phyloP scores from a whole-genome alignment of 2,329 filamentous ascomycete genomes.

The Alternaria burnsii region DNA sequence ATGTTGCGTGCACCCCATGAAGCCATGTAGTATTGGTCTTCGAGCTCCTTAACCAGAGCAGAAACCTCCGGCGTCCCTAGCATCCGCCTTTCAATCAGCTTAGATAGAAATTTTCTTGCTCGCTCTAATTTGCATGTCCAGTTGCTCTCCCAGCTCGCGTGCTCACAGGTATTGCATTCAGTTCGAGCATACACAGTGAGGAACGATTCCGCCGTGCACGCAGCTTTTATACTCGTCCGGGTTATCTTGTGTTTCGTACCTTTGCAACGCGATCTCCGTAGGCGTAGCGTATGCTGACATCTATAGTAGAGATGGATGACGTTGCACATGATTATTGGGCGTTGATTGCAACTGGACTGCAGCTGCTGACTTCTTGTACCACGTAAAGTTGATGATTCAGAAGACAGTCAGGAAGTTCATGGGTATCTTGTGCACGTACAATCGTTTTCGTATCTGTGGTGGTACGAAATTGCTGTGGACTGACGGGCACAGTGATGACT shows the following conservation, averaged over 20 bases:
- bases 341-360: no score
- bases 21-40: constrained; percentile 11
- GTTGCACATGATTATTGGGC: constrained; percentile 49
- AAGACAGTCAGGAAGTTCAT: no score
- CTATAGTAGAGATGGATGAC: constrained; percentile 40
- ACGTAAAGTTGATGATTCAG: no score
- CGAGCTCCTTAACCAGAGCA: constrained; percentile 21
- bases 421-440: no score
- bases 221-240: constrained; percentile 20
- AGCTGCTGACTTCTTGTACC: no score
- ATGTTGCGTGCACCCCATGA: constrained; percentile 26
- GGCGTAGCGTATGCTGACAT: constrained; percentile 41
- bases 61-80: constrained; percentile 15
- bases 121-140: constrained; percentile 27
- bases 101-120: constrained; percentile 22
- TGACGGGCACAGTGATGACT: background rate
- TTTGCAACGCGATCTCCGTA: constrained; percentile 44
- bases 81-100: constrained; percentile 8
- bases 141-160: constrained; percentile 21
- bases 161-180: constrained; percentile 36
- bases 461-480: background rate
- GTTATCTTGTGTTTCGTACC: constrained; percentile 42
- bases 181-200: constrained; percentile 27
- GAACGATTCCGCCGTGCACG: constrained; percentile 38
- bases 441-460: background rate